Conservation (phyloP, 2,329 filamentous ascomycete genomes). For the Periconia digitata region DNA sequence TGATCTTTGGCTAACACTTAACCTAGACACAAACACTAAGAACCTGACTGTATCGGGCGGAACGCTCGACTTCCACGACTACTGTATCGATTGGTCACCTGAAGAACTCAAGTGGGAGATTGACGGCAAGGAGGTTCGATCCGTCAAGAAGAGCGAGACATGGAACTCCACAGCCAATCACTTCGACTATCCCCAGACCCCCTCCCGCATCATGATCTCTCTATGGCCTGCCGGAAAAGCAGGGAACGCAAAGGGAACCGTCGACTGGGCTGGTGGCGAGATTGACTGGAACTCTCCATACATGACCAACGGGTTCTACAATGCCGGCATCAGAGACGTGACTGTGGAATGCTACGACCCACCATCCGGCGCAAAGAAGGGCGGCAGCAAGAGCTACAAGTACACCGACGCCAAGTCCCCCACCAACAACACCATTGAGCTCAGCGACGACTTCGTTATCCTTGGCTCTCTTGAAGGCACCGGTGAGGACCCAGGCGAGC, state of each 20-base stretch:
- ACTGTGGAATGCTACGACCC: slow-evolving; percentile 86
- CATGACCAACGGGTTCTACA: slow-evolving; percentile 87
- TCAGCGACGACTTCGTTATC: slow-evolving; percentile 73
- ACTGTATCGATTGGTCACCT: slow-evolving; percentile 90
- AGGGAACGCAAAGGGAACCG: slow-evolving; percentile 78
- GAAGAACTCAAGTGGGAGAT: slow-evolving; percentile 85
- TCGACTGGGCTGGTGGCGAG: slow-evolving; percentile 86
- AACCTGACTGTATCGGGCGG: slow-evolving; percentile 62
- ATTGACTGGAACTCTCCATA: slow-evolving; percentile 85
- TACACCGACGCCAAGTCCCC: slow-evolving; percentile 63
- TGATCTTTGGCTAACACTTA: slow-evolving; percentile 2
- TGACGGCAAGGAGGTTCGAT: slow-evolving; percentile 77
- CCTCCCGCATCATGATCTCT: slow-evolving; percentile 86
- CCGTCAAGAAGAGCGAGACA: slow-evolving; percentile 73
- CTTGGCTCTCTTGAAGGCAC: slow-evolving; percentile 80
- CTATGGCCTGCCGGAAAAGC: slow-evolving; percentile 90
- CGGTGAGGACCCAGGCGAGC: slow-evolving; percentile 67
- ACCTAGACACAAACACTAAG: slow-evolving; percentile 69
- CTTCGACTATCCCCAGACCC: slow-evolving; percentile 89
- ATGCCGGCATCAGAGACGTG: slow-evolving; percentile 74
- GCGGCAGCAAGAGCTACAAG: slow-evolving; percentile 68
- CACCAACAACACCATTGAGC: slow-evolving; percentile 73
- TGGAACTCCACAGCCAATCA: slow-evolving; percentile 82
- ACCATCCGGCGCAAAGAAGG: slow-evolving; percentile 66
- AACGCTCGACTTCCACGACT: slow-evolving; percentile 84